Conservation (phyloP, 768 basidiomycete species). For the Cytidiella melzeri region DNA sequence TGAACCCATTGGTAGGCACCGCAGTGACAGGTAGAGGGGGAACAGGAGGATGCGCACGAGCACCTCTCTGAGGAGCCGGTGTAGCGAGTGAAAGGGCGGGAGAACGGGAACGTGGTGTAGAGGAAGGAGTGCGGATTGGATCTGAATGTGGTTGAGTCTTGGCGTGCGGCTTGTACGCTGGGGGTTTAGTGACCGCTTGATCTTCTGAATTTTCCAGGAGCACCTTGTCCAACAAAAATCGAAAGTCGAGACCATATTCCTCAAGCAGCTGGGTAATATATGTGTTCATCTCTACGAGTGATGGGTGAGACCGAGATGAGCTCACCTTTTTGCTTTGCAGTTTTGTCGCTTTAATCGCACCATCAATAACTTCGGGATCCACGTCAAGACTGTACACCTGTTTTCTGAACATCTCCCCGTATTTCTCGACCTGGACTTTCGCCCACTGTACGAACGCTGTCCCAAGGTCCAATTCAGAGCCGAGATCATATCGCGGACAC, state of each 20-base stretch:
- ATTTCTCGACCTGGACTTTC: slow-evolving; percentile 75
- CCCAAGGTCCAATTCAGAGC: too few species aligned
- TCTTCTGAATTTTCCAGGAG: slow-evolving; percentile 47
- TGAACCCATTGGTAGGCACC: slow-evolving; percentile 13
- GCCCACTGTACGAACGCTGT: slow-evolving; percentile 95
- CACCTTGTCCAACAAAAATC: slow-evolving; percentile 79
- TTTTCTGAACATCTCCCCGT: slow-evolving; percentile 78
- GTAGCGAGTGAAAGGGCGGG: slow-evolving; percentile 13
- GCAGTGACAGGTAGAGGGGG: slow-evolving; percentile 12
- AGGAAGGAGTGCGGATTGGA: slow-evolving; percentile 25
- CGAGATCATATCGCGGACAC: slow-evolving; percentile 2
- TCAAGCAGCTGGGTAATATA: slow-evolving; percentile 77
- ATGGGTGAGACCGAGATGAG: neutral
- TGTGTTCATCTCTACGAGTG: neutral
- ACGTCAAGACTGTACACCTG: slow-evolving; percentile 88
- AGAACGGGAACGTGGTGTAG: slow-evolving; percentile 19
- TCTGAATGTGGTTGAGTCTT: slow-evolving; percentile 25
- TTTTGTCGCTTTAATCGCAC: slow-evolving; percentile 72
- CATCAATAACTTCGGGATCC: slow-evolving; percentile 63
- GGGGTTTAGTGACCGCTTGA: slow-evolving; percentile 18
- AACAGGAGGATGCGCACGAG: slow-evolving; percentile 5
- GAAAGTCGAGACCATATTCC: slow-evolving; percentile 93
- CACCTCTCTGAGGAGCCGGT: slow-evolving; percentile 13
- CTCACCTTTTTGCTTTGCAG: slow-evolving; percentile 79
- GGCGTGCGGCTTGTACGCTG: slow-evolving; percentile 21